Percentiles rank a stretch among this genome's conserved stretches.
Evolutionary conservation across 768 basidiomycete genomes (phyloP).

Genomic region (Paxillus involutus): DNA sequence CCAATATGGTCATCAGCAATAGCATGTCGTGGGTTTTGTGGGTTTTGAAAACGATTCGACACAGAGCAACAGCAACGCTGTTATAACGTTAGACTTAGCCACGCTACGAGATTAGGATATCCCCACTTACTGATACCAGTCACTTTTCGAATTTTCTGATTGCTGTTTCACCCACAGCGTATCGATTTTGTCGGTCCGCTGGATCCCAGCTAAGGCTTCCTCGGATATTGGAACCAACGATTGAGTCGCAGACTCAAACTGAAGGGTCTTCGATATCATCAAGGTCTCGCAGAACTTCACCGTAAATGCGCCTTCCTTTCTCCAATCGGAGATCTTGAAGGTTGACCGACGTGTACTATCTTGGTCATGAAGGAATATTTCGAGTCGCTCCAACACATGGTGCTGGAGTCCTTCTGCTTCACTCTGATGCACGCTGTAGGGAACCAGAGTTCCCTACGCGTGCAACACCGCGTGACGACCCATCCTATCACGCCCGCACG

Average conservation of each 20-base stretch:
- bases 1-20: conserved; percentile 86
- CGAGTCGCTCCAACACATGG: conserved; percentile 72
- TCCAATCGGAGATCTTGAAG: conserved; percentile 60
- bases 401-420: conserved; percentile 47
- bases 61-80: conserved; percentile 82
- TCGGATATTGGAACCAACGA: conserved; percentile 34
- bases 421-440: no score
- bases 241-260: conserved; percentile 37
- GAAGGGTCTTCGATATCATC: conserved; percentile 54
- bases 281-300: conserved; percentile 65
- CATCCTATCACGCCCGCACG: no score
- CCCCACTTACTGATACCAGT: conserved; percentile 83
- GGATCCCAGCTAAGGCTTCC: conserved; percentile 67
- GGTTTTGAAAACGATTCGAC: conserved; percentile 68
- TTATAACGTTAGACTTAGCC: not conserved
- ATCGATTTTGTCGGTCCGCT: conserved; percentile 43
- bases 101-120: conserved; percentile 27
- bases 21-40: conserved; percentile 82
- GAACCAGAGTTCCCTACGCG: no score
- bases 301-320: conserved; percentile 54
- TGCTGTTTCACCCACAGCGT: conserved; percentile 75
- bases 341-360: conserved; percentile 50
- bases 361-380: conserved; percentile 86
- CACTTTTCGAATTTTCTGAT: conserved; percentile 22
- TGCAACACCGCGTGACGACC: no score